phyloP scores from a whole-genome alignment of 176 grass and related monocot species.

The Eragrostis nindensis region DNA sequence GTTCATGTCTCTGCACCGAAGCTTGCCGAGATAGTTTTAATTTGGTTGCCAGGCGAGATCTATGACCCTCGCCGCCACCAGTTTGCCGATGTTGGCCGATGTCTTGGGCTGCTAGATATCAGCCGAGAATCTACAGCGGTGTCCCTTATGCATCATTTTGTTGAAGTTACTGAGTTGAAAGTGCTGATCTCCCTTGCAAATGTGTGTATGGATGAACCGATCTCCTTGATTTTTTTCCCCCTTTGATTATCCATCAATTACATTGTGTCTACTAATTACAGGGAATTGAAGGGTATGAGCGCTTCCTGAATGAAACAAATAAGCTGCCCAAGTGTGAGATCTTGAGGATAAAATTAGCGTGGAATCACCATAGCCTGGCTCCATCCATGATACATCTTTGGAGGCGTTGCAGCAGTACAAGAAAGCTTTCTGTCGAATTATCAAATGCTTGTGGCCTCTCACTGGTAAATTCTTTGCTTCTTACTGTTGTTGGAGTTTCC shows the following conservation, averaged over 20 bases:
- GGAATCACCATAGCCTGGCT: no score
- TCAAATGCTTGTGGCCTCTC: no score
- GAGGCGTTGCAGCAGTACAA: no score
- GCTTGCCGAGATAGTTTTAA: background rate
- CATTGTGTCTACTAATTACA: background rate
- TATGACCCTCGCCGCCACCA: background rate
- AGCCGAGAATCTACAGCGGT: accelerated
- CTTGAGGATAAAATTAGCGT: background rate
- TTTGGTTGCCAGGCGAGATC: accelerated
- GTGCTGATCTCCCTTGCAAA: background rate
- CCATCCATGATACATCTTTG: no score
- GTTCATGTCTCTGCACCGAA: background rate
- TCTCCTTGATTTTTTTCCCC: background rate
- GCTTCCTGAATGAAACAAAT: background rate
- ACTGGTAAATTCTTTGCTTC: no score
- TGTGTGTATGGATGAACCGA: background rate
- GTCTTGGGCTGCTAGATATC: background rate
- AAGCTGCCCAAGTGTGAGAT: background rate
- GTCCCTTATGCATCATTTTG: background rate
- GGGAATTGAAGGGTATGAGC: background rate
- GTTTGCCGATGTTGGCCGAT: background rate
- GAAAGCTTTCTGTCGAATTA: no score
- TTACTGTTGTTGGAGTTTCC: no score
- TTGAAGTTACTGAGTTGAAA: background rate
- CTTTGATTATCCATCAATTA: no score